Base-by-base conservation (phyloP, 805 yeast species). In the Lipomyces sp. region DNA sequence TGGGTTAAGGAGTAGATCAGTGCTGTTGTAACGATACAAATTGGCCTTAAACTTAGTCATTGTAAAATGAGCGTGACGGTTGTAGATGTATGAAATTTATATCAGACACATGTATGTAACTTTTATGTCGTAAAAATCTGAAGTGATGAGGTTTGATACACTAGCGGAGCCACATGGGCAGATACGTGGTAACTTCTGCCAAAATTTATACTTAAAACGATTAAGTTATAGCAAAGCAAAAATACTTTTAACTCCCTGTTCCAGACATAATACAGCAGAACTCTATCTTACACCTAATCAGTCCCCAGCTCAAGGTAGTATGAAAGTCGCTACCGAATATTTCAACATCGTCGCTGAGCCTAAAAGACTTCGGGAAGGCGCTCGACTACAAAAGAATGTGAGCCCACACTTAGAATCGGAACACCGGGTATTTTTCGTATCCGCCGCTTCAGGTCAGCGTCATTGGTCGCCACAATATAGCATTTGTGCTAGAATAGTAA, bases 351-450 rank as follows among this genome's bases (percentile, higher is more conserved):
- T 42, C 15, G n/a, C 13, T 42, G 18, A 11, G 30, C 2, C 45
- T 39, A 64, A 53, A 64, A 50, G 7, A 42, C 62, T 15, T 67
- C 97, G 1, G 99, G 99, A 65, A 95, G 84, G 77, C 97, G 86
- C 78, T 95, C 99, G 71, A 95, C 88, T 48, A 90, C 97, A 76
- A 94, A 95, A 0, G 92, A 82, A 77, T 92, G 97, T 1, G 90
- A 90, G 45, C 98, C 99, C 5, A 95, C 99, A 79, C 97, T 91
- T 96, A 95, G 87, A 45, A 95, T 82, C 11, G 99, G 99, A 69
- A 95, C 90, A 74, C 99, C 99, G 0, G 99, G 99, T 34, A 95
- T 92, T 78, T 95, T 95, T 80, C 99, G 86, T 39, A 95, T 85
- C 78, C 99, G 85, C 75, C 97, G 87, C 77, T 95, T 95, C 76